These are phyloP conservation scores for Acer yangbiense DNA, from an alignment of 345 rosid species.

Conservation along the genomic window DNA sequence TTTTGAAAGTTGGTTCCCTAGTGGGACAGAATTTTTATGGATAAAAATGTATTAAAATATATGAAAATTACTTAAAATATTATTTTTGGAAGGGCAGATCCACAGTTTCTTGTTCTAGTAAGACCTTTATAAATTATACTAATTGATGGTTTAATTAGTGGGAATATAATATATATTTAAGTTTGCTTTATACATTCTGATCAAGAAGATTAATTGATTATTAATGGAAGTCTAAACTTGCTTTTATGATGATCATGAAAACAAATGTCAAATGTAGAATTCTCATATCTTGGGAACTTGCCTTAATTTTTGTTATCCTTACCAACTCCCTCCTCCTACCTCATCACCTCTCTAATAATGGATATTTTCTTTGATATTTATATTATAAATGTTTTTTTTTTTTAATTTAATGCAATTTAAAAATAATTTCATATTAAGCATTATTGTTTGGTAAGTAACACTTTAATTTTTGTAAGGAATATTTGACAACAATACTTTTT, in stretches of 20 bases:
- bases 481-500: not conserved
- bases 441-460: not conserved
- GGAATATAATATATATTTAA: not conserved
- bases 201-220: not conserved
- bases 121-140: not conserved
- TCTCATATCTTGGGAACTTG: slow-evolving; percentile 6
- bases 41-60: slow-evolving; percentile 13
- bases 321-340: slow-evolving; percentile 18
- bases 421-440: not conserved
- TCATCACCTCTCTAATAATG: not conserved
- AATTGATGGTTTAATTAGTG: slow-evolving; percentile 13
- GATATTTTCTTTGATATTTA: not conserved
- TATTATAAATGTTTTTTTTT: not conserved
- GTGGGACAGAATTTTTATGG: slow-evolving; percentile 29
- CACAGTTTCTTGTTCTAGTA: slow-evolving; percentile 31
- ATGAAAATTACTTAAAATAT: not conserved
- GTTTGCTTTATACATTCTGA: slow-evolving; percentile 3
- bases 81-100: not conserved
- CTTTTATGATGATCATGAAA: slow-evolving; percentile 3
- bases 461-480: not conserved
- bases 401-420: not conserved
- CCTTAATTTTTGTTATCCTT: slow-evolving; percentile 9
- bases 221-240: slow-evolving; percentile 4
- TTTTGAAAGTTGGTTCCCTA: slow-evolving; percentile 35
- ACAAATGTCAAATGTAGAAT: slow-evolving; percentile 7